Conservation (phyloP, 2,329 filamentous ascomycete species). For the Penicillium sp. region DNA sequence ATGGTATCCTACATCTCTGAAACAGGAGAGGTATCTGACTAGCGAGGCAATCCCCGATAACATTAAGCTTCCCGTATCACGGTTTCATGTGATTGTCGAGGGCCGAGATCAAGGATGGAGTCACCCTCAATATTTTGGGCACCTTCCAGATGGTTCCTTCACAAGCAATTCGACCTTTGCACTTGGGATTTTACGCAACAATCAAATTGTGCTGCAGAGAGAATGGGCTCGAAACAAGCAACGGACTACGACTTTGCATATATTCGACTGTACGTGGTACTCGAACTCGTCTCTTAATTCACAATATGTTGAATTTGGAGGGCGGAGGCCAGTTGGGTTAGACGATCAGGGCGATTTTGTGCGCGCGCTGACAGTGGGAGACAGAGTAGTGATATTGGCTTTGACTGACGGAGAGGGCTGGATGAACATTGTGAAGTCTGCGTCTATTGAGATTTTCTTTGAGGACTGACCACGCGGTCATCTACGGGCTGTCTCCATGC, state of each 20-base stretch:
- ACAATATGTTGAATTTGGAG: background rate
- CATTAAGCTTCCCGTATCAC: background rate
- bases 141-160: background rate
- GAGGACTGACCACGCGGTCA: background rate
- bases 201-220: background rate
- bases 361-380: background rate
- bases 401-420: background rate
- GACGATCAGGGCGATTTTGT: background rate
- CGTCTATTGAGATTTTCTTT: background rate
- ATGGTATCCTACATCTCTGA: background rate
- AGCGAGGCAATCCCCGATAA: background rate
- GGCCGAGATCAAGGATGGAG: conserved; percentile 1
- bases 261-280: background rate
- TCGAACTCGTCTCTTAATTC: background rate
- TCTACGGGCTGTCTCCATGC: too few relatives aligned
- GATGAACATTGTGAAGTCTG: background rate
- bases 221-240: conserved; percentile 1
- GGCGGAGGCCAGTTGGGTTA: background rate
- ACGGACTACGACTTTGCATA: background rate
- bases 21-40: background rate
- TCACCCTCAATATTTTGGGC: background rate
- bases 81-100: background rate
- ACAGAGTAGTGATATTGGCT: background rate
- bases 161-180: background rate
- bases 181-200: background rate